Percentiles rank a stretch among this genome's conserved stretches.
These are phyloP conservation scores for Thelephora terrestris DNA, from an alignment of 1,284 basidiomycete genomes.

Conservation along the genomic window DNA sequence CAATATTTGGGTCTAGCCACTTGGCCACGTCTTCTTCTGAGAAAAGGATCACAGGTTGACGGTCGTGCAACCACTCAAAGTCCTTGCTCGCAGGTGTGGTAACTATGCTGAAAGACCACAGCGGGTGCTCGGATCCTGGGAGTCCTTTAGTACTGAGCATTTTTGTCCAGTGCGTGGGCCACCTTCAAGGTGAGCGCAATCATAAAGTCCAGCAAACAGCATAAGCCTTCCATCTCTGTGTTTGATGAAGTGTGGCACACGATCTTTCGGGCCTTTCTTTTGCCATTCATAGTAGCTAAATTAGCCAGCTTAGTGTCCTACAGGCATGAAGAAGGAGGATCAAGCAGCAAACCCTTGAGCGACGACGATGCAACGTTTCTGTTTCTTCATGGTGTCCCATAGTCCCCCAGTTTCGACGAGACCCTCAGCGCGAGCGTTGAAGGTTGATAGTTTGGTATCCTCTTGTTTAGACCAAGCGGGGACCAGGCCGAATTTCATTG, in stretches of 20 bases:
- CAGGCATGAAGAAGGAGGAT: slow-evolving; percentile 3
- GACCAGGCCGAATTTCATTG: slow-evolving; percentile 89
- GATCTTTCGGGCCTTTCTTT: slow-evolving; percentile 60
- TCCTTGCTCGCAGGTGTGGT: slow-evolving; percentile 69
- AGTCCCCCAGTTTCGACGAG: slow-evolving; percentile 67
- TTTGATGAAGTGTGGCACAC: slow-evolving; percentile 74
- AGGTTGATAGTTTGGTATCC: slow-evolving; percentile 66
- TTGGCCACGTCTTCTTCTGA: slow-evolving; percentile 45
- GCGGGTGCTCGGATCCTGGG: slow-evolving; percentile 42
- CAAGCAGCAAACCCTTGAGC: slow-evolving; percentile 57
- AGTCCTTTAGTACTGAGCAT: slow-evolving; percentile 8
- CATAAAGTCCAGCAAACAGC: slow-evolving; percentile 86
- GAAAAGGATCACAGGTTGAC: slow-evolving; percentile 84
- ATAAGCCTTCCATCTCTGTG: slow-evolving; percentile 60
- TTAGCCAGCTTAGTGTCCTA: slow-evolving; percentile 6
- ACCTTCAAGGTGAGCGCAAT: slow-evolving; percentile 61
- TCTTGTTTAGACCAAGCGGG: slow-evolving; percentile 79
- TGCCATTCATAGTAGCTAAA: slow-evolving; percentile 87
- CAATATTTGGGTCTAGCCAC: slow-evolving; percentile 75
- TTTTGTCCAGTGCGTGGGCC: slow-evolving; percentile 13
- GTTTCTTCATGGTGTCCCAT: slow-evolving; percentile 74
- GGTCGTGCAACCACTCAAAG: slow-evolving; percentile 78
- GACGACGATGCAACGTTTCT: slow-evolving; percentile 70
- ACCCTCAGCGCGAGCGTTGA: slow-evolving; percentile 83
- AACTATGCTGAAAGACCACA: slow-evolving; percentile 85